Evolutionary conservation across 2,329 filamentous ascomycete genomes (phyloP).

Genomic region (Hymenoscyphus fructigenus): DNA sequence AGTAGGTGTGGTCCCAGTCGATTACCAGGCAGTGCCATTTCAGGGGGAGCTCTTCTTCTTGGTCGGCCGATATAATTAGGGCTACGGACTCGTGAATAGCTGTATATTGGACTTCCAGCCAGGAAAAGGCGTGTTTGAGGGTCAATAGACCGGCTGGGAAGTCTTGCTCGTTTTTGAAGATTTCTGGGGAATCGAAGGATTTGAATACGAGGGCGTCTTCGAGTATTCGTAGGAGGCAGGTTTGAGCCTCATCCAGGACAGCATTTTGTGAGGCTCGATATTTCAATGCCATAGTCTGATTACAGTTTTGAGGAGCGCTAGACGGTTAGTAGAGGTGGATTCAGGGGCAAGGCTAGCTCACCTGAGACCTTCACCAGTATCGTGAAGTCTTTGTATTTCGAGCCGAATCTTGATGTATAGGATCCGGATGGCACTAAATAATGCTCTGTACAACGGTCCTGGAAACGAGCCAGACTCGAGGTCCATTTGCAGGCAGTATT

Average conservation of each 20-base stretch:
- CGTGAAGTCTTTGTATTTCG: constrained; percentile 21
- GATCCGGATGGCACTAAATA: constrained; percentile 20
- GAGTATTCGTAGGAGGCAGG: constrained; percentile 9
- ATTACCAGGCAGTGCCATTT: constrained; percentile 28
- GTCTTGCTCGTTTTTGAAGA: background rate
- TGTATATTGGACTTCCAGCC: constrained; percentile 18
- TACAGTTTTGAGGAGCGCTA: constrained; percentile 25
- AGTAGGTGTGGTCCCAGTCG: constrained; percentile 32
- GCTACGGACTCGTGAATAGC: constrained; percentile 14
- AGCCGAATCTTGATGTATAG: constrained; percentile 24
- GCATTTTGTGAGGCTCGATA: constrained; percentile 27
- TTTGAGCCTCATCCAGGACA: constrained; percentile 20
- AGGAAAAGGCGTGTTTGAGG: constrained; percentile 28
- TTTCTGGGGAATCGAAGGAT: constrained; percentile 15
- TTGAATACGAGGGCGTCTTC: constrained; percentile 8
- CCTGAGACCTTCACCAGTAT: constrained; percentile 12
- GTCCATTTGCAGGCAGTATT: constrained; percentile 21
- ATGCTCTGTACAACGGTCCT: constrained; percentile 22
- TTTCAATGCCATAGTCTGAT: constrained; percentile 28
- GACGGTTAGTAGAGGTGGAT: background rate
- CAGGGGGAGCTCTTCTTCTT: constrained; percentile 30
- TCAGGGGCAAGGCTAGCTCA: constrained; percentile 2
- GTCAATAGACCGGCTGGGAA: constrained; percentile 20
- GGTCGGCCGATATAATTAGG: constrained; percentile 26
- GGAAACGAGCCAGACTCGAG: constrained; percentile 14